Evolutionary conservation across 768 basidiomycete genomes (phyloP).

Genomic region (Boletus pseudopeckii): DNA sequence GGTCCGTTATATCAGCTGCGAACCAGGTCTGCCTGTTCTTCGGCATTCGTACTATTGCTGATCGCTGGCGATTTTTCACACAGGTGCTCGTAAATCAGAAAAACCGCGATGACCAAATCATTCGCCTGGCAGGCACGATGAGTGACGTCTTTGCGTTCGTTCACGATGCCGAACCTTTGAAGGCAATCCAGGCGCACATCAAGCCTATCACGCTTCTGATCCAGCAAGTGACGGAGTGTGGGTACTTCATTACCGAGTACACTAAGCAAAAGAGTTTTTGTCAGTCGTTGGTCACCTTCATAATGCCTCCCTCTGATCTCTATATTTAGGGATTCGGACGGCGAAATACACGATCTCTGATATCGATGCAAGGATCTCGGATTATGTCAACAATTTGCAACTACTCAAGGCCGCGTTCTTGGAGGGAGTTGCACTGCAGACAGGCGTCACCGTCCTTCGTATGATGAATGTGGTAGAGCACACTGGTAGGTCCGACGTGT

Average conservation of each 20-base stretch:
- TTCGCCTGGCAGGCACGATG: background rate
- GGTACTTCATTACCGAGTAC: constrained; percentile 6
- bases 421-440: too few species aligned
- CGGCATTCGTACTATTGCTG: background rate
- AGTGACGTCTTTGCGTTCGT: background rate
- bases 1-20: too few species aligned
- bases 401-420: too few species aligned
- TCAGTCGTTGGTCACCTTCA: background rate
- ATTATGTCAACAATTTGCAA: too few species aligned
- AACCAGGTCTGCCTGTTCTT: background rate
- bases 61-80: background rate
- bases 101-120: background rate
- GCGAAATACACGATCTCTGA: too few species aligned
- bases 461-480: too few species aligned
- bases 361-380: too few species aligned
- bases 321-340: background rate
- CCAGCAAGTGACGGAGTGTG: constrained; percentile 11
- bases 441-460: too few species aligned
- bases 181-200: background rate
- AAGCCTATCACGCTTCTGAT: background rate
- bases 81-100: background rate
- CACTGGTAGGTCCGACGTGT: too few species aligned
- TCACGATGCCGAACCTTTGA: background rate
- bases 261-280: background rate
- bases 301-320: background rate